Percentiles rank a stretch among this genome's conserved stretches.
phyloP scores from a whole-genome alignment of 306 rosid species.

The Ceratonia siliqua region DNA sequence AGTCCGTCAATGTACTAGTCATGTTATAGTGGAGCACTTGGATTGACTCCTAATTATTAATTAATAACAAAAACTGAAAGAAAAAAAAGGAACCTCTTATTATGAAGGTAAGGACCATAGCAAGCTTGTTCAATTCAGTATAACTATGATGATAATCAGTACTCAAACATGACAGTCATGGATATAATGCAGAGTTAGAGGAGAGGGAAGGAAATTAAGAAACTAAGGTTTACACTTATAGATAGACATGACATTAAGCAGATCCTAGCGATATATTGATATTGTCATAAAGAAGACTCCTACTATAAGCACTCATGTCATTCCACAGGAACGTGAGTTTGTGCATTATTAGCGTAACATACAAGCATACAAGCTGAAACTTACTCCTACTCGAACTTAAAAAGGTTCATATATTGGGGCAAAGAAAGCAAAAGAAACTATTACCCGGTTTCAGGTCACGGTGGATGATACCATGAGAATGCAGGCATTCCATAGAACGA shows the following conservation, averaged over 20 bases:
- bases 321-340: not conserved
- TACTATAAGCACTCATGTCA: not conserved
- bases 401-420: not conserved
- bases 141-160: too few relatives aligned
- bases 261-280: not conserved
- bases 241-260: conserved; percentile 1
- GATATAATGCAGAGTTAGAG: not conserved
- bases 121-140: too few relatives aligned
- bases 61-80: too few relatives aligned
- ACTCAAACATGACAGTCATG: too few relatives aligned
- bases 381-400: not conserved
- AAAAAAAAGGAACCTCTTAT: too few relatives aligned
- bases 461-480: conserved; percentile 94
- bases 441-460: conserved; percentile 96
- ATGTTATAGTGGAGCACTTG: too few relatives aligned
- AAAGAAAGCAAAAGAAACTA: conserved; percentile 31
- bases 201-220: not conserved
- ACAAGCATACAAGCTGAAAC: conserved; percentile 3
- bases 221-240: too few relatives aligned
- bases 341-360: not conserved
- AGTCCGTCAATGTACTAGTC: not conserved
- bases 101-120: too few relatives aligned
- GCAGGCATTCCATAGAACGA: conserved; percentile 96
- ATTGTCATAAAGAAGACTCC: not conserved
- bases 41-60: too few relatives aligned